These are phyloP conservation scores for Albizia julibrissin DNA, from an alignment of 306 rosid genomes.

Conservation along the genomic window DNA sequence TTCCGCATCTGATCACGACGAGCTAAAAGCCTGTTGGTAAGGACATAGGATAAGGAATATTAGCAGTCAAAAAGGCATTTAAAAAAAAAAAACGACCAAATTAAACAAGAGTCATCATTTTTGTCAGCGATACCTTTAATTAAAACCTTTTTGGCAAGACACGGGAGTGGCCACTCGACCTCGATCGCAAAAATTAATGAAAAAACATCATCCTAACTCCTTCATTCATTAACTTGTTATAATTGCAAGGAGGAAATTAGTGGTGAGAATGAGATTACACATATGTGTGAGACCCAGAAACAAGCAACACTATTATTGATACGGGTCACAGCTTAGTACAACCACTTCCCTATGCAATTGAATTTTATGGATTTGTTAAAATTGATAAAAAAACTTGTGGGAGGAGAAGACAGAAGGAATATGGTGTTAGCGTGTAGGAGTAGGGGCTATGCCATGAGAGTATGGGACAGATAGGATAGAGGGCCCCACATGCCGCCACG, in stretches of 20 bases:
- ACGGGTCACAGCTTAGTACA: neutral
- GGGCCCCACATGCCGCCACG: constrained; percentile 8
- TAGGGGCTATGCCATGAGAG: neutral
- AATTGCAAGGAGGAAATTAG: neutral
- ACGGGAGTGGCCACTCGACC: constrained; percentile 35
- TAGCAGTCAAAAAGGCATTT: constrained; percentile 8
- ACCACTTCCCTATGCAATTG: too few relatives aligned
- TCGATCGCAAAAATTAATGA: neutral
- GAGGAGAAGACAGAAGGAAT: neutral
- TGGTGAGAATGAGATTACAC: neutral
- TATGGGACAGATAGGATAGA: neutral
- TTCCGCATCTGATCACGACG: neutral
- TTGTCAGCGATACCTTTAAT: constrained; percentile 26
- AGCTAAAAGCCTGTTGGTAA: constrained; percentile 18
- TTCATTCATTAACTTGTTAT: neutral
- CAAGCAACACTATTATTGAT: neutral
- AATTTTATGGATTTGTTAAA: neutral
- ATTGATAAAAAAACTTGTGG: neutral
- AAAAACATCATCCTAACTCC: neutral
- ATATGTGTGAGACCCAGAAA: too few relatives aligned
- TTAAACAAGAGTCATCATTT: constrained; percentile 28
- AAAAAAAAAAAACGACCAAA: constrained; percentile 4
- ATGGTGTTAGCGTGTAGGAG: neutral
- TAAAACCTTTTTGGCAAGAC: constrained; percentile 36
- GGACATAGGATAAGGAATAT: constrained; percentile 5